phyloP scores from a whole-genome alignment of 768 basidiomycete species.

The Pisolithus microcarpus region DNA sequence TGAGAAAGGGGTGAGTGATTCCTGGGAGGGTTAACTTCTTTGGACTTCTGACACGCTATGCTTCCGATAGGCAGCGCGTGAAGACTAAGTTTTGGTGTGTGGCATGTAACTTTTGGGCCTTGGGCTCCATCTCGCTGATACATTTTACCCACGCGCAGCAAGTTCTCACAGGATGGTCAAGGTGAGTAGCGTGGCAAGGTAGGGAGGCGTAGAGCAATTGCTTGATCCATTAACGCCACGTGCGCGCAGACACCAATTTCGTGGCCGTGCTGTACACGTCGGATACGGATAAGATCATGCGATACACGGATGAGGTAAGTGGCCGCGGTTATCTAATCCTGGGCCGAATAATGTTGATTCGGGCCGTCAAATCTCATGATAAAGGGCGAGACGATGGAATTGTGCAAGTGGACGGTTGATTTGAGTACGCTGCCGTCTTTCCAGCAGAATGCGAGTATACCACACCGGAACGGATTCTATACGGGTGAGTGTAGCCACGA shows the following conservation, averaged over 20 bases:
- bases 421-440: slow-evolving; percentile 72
- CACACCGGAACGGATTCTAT: slow-evolving; percentile 62
- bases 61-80: slow-evolving; percentile 57
- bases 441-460: slow-evolving; percentile 57
- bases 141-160: slow-evolving; percentile 34
- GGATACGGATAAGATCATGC: slow-evolving; percentile 65
- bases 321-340: slow-evolving; percentile 8
- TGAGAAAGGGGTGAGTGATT: slow-evolving; percentile 70
- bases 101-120: background rate
- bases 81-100: slow-evolving; percentile 76
- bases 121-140: slow-evolving; percentile 4
- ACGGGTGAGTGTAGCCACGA: slow-evolving; percentile 45
- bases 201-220: background rate
- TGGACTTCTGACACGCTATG: slow-evolving; percentile 11
- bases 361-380: slow-evolving; percentile 6
- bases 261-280: slow-evolving; percentile 79
- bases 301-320: slow-evolving; percentile 72
- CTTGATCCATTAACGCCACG: slow-evolving; percentile 4
- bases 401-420: slow-evolving; percentile 87
- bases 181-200: slow-evolving; percentile 24
- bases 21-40: slow-evolving; percentile 2
- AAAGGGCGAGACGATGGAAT: slow-evolving; percentile 60
- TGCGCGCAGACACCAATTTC: slow-evolving; percentile 58
- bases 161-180: slow-evolving; percentile 56
- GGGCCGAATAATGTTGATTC: background rate